phyloP scores from a whole-genome alignment of 1,139 yeast species.

The Pichia sp. region DNA sequence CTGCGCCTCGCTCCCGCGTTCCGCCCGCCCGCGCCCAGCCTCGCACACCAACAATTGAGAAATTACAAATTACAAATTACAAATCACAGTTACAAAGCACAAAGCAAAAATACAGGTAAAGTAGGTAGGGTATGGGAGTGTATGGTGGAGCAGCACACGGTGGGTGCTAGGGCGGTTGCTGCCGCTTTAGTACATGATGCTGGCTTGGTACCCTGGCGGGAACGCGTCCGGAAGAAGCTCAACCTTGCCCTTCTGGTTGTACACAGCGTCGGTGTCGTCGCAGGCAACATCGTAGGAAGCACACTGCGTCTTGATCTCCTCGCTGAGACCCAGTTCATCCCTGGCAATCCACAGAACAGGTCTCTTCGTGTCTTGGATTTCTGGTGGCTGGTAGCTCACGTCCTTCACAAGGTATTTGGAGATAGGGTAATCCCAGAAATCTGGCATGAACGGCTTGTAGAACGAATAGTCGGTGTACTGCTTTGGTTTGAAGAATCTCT shows the following conservation, averaged over 20 bases:
- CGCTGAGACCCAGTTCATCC: slow-evolving; percentile 78
- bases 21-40: too few species aligned
- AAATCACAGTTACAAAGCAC: too few species aligned
- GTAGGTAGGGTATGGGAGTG: too few species aligned
- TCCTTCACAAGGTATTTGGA: slow-evolving; percentile 22
- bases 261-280: slow-evolving; percentile 58
- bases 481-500: slow-evolving; percentile 60
- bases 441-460: slow-evolving; percentile 50
- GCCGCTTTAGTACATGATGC: slow-evolving; percentile 9
- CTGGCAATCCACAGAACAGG: slow-evolving; percentile 84
- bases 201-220: slow-evolving; percentile 36
- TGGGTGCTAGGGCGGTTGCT: too few species aligned
- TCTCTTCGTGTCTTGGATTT: slow-evolving; percentile 46
- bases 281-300: slow-evolving; percentile 40
- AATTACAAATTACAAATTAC: too few species aligned
- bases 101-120: too few species aligned
- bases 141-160: too few species aligned
- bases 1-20: too few species aligned
- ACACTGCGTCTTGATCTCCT: slow-evolving; percentile 46
- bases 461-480: slow-evolving; percentile 50
- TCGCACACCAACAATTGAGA: too few species aligned
- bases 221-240: slow-evolving; percentile 48
- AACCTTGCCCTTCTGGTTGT: slow-evolving; percentile 53
- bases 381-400: slow-evolving; percentile 62
- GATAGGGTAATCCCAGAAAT: slow-evolving; percentile 33